A percentile compares a stretch with the other conserved stretches of the same genome.
These are phyloP conservation scores for Lophium mytilinum DNA, from an alignment of 495 filamentous ascomycete genomes.

Conservation along the genomic window DNA sequence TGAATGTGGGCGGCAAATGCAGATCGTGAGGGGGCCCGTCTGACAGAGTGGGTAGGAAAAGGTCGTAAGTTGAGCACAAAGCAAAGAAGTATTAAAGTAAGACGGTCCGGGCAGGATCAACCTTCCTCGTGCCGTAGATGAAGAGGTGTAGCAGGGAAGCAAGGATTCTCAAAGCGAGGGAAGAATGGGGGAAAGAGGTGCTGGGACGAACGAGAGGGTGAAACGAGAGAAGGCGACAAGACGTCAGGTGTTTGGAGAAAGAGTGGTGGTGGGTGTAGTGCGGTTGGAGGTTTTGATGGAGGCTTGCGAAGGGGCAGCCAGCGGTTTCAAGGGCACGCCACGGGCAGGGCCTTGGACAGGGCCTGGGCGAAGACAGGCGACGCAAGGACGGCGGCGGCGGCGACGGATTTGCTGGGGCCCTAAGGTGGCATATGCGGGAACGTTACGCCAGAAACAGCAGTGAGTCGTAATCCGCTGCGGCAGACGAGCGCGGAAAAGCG, in stretches of 20 bases:
- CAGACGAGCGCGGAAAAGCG: background rate
- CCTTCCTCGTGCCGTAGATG: constrained; percentile 19
- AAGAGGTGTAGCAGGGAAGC: background rate
- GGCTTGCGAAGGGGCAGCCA: background rate
- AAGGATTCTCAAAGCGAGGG: background rate
- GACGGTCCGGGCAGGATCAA: constrained; percentile 22
- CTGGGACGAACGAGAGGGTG: background rate
- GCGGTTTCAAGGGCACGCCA: background rate
- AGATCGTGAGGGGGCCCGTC: background rate
- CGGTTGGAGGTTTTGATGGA: background rate
- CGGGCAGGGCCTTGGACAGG: background rate
- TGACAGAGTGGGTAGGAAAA: background rate
- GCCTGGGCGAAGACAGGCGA: too few relatives aligned
- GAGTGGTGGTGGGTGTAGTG: background rate
- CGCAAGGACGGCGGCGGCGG: background rate
- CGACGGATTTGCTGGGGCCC: background rate
- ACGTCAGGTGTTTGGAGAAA: background rate
- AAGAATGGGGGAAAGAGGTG: background rate
- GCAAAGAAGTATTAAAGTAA: constrained; percentile 13
- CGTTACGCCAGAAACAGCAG: background rate
- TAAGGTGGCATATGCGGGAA: background rate
- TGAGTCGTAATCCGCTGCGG: background rate
- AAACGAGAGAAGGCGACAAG: constrained; percentile 1
- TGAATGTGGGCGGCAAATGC: background rate
- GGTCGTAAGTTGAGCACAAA: constrained; percentile 5